A percentile compares a stretch with the other conserved stretches of the same genome.
Conservation (phyloP, 192 early-diverging fungal genomes). For the Funneliformis geosporum region DNA sequence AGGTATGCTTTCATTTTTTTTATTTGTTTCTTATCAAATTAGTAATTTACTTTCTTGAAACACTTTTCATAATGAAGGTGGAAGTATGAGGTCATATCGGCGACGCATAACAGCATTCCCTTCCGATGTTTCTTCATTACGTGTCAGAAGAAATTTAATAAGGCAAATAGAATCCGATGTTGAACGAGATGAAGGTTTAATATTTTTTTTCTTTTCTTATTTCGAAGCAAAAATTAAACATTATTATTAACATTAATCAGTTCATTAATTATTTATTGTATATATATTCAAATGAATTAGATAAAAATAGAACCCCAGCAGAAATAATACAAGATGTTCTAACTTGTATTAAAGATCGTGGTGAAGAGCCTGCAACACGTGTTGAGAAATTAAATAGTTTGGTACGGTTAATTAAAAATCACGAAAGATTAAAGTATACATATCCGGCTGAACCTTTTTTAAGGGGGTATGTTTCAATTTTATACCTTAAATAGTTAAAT, state of each 20-base stretch:
- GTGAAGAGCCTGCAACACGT: conserved; percentile 6
- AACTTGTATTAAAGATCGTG: conserved; percentile 20
- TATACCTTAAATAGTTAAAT: neutral
- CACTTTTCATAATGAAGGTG: neutral
- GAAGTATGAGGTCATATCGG: neutral
- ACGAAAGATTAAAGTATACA: conserved; percentile 32
- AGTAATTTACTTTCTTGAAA: no score
- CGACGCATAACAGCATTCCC: conserved; percentile 2
- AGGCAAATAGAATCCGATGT: conserved; percentile 31
- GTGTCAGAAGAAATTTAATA: conserved; percentile 21
- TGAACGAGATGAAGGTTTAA: conserved; percentile 27
- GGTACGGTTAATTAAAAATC: conserved; percentile 33
- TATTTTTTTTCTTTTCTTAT: neutral
- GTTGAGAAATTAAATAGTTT: conserved; percentile 29
- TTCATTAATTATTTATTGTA: no score
- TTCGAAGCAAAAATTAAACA: neutral
- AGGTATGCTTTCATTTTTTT: neutral
- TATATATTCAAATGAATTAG: conserved; percentile 1
- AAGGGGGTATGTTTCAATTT: conserved; percentile 6
- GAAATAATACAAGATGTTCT: conserved; percentile 34
- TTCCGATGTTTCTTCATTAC: conserved; percentile 1
- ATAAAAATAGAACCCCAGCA: conserved; percentile 25
- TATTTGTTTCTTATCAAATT: no score
- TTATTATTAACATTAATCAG: neutral
- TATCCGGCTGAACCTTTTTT: conserved; percentile 28